Evolutionary conservation across 164 flowering plant species (phyloP), one percentile per base, ranked within the genome.

Genomic region (Macadamia tetraphylla): DNA sequence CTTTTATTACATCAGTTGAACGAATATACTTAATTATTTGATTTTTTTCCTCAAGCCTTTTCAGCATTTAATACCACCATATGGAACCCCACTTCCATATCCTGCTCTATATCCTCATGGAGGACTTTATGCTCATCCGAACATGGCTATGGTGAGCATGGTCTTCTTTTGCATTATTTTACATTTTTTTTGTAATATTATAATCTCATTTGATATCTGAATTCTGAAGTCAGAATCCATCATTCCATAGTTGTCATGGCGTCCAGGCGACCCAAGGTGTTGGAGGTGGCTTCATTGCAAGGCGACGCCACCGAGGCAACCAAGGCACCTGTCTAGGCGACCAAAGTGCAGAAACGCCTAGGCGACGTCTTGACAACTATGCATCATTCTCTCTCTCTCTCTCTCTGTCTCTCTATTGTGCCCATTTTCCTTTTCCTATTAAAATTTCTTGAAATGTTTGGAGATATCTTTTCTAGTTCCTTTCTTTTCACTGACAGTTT

Each of bases 91-190:
- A 63, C 84, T 89, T 75, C 98, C 93, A 64, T 94, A 90, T 79
- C 90, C 93, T 52, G 82, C 94, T 56, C 23, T 92, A 29, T 92
- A 90, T 84, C 90, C 97, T 70, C 92, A 87, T 6, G 95, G 88
- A 42, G 94, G 87, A 67, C 75, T 88, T 51, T 92, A 88, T 78
- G 86, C 89, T 68, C 94, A 88, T 81, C 97, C 97, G 46, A 79
- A 71, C 73, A 84, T 94, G 82, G 78, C 86, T 57, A 52, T 51
- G 85, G 98, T 94, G 81, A 82, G 66, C 13, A 51, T 60, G 17
- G 6, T 53, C 55, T 58, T 42, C 52, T 23, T 57, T 29, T 65
- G 51, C 3, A 6, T 67, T 14, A 12, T 67, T 30, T 49, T 1
- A 40, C 44, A n/a, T 67, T 13, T 31, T 49, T 14, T 15, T 29